These are phyloP conservation scores for Diplodia sapinea DNA, from an alignment of 2,329 filamentous ascomycete species.

Conservation along the genomic window DNA sequence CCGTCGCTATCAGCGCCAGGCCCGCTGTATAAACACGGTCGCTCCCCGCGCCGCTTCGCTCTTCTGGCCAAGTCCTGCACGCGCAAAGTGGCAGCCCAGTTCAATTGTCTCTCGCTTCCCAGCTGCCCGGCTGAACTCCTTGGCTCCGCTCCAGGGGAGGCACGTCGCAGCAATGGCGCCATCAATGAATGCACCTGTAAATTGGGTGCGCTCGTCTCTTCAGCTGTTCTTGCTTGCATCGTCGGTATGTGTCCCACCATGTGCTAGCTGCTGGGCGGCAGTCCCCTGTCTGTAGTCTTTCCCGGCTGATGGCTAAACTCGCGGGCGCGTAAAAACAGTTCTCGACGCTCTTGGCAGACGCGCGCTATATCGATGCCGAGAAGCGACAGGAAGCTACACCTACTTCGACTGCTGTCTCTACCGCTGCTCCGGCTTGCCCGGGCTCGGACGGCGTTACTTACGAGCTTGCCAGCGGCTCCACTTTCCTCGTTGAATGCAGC, in stretches of 20 bases:
- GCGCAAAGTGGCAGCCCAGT: neutral
- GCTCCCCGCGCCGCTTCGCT: conserved; percentile 9
- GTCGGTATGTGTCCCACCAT: conserved; percentile 13
- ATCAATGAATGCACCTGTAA: conserved; percentile 23
- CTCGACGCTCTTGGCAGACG: conserved; percentile 26
- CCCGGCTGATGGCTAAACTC: conserved; percentile 16
- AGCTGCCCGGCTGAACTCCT: conserved; percentile 11
- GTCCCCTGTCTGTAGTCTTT: neutral
- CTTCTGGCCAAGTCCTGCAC: conserved; percentile 2
- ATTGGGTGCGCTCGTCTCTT: conserved; percentile 24
- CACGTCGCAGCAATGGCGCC: conserved; percentile 23
- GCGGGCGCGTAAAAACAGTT: conserved; percentile 23
- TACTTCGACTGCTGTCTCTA: conserved; percentile 21
- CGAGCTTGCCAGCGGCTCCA: conserved; percentile 8
- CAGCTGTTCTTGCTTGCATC: conserved; percentile 7
- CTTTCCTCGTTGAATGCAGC: conserved; percentile 27
- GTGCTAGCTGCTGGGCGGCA: neutral
- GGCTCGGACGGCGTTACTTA: conserved; percentile 22
- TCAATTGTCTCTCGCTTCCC: conserved; percentile 7
- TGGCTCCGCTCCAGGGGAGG: conserved; percentile 2
- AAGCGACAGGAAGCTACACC: conserved; percentile 17
- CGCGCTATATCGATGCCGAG: conserved; percentile 10
- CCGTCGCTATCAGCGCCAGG: neutral
- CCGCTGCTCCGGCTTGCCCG: conserved; percentile 21
- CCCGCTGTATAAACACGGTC: conserved; percentile 22